Conservation (phyloP, 2,329 filamentous ascomycete species). For the Acephala macrosclerotiorum region DNA sequence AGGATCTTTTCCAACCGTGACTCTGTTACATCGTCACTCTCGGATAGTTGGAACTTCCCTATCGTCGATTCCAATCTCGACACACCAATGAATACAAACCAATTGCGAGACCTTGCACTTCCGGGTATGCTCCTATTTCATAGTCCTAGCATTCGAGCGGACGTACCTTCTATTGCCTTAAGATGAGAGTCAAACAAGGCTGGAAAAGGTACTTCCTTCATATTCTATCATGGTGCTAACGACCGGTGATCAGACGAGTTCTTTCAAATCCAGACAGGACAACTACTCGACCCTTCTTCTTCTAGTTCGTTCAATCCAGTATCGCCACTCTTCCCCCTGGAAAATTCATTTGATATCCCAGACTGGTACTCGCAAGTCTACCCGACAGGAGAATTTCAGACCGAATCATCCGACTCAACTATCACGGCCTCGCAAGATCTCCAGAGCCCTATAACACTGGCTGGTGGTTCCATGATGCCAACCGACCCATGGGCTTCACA, state of each 20-base stretch:
- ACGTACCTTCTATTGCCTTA: background rate
- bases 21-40: constrained; percentile 34
- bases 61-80: constrained; percentile 25
- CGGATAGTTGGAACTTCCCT: constrained; percentile 36
- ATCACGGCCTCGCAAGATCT: constrained; percentile 18
- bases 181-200: background rate
- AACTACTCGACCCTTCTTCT: constrained; percentile 18
- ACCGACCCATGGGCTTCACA: constrained; percentile 37
- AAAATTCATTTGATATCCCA: constrained; percentile 26
- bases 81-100: constrained; percentile 21
- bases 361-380: constrained; percentile 22
- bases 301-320: constrained; percentile 17
- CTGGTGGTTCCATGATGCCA: constrained; percentile 15
- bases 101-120: constrained; percentile 32
- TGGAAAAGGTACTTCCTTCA: background rate
- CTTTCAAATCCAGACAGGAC: constrained; percentile 23
- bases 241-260: constrained; percentile 24
- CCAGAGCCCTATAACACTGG: constrained; percentile 18
- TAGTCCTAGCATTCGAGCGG: background rate
- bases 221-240: background rate
- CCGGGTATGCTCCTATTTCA: constrained; percentile 26
- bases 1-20: constrained; percentile 28
- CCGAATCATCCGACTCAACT: constrained; percentile 11
- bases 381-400: constrained; percentile 14
- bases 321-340: constrained; percentile 28